phyloP scores from a whole-genome alignment of 2,329 filamentous ascomycete species.

The Beauveria rudraprayagi region DNA sequence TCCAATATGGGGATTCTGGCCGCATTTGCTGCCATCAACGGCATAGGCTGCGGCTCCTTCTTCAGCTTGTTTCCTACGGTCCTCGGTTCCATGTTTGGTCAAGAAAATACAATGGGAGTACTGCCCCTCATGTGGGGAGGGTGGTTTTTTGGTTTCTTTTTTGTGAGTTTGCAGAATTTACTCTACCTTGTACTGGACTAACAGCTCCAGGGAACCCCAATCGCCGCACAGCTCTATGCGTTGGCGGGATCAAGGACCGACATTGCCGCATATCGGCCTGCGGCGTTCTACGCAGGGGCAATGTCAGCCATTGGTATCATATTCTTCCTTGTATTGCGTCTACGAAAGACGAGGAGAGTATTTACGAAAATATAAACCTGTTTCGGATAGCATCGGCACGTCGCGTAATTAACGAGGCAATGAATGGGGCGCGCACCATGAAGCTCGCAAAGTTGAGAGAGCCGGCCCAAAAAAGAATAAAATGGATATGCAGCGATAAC shows the following conservation, averaged over 20 bases:
- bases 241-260: conserved; percentile 14
- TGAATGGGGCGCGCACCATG: too few species aligned
- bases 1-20: conserved; percentile 17
- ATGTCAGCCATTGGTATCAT: conserved; percentile 17
- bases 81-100: conserved; percentile 17
- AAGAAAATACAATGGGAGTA: conserved; percentile 18
- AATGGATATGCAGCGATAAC: neutral
- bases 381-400: neutral
- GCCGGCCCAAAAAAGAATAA: too few species aligned
- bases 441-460: too few species aligned
- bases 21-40: conserved; percentile 20
- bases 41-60: conserved; percentile 22
- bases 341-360: neutral
- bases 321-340: conserved; percentile 10
- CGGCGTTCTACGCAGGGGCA: conserved; percentile 21
- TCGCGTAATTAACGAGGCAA: neutral
- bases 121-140: conserved; percentile 21
- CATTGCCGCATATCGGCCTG: conserved; percentile 18
- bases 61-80: conserved; percentile 21
- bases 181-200: neutral
- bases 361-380: neutral
- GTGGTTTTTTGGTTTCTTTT: conserved; percentile 22
- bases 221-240: conserved; percentile 20
- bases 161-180: conserved; percentile 14
- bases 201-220: conserved; percentile 19